Evolutionary conservation across 768 basidiomycete species (phyloP).

Genomic region (Cyclocybe aegerita): DNA sequence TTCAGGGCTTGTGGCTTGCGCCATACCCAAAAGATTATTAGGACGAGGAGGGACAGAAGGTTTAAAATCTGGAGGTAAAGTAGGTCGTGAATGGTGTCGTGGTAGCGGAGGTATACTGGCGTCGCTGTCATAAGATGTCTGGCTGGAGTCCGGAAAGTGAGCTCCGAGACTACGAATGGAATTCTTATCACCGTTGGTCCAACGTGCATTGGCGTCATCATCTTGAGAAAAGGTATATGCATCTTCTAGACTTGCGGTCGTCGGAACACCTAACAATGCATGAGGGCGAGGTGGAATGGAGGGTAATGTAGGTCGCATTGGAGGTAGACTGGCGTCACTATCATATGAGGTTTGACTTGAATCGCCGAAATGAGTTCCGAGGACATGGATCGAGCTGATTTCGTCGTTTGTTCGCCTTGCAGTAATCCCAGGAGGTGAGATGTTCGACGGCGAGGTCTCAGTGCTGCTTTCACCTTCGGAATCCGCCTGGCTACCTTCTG

Average conservation of each 20-base stretch:
- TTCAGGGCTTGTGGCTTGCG: no score
- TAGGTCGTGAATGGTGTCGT: background rate
- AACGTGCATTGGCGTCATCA: constrained; percentile 9
- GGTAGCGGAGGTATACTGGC: constrained; percentile 5
- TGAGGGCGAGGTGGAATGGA: constrained; percentile 3
- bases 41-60: no score
- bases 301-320: background rate
- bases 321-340: no score
- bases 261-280: constrained; percentile 4
- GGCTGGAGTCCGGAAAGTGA: constrained; percentile 35
- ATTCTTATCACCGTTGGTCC: constrained; percentile 3
- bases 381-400: background rate
- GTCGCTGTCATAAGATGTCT: constrained; percentile 30
- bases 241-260: constrained; percentile 7
- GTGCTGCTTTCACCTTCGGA: no score
- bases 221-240: constrained; percentile 17
- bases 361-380: background rate
- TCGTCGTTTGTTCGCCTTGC: no score
- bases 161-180: constrained; percentile 16
- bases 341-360: no score
- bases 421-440: no score
- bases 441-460: no score
- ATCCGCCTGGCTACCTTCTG: no score
- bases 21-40: no score
- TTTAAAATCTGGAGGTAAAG: constrained; percentile 7